Evolutionary conservation across 179 eudicot genomes (phyloP), one percentile per base, ranked within the genome.

Genomic region (Monotropa hypopitys): DNA sequence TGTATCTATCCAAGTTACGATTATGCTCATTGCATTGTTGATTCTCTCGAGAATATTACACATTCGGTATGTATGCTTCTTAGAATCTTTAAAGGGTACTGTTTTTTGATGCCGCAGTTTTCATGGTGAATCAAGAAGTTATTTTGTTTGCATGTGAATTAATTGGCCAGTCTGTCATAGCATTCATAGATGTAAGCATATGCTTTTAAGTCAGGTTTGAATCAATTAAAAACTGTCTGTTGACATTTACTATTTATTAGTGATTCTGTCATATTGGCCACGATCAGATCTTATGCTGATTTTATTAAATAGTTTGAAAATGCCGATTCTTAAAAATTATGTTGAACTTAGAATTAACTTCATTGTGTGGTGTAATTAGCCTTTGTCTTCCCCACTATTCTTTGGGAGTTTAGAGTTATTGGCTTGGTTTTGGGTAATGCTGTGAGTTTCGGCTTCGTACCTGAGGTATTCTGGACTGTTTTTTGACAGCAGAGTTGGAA

Each of bases 1-100:
- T 95, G 97, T 76, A 90, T 94, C 74, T 94, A 94, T 79, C 99
- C 97, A 65, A 95, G 97, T 84, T 95, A 95, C 77, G 99, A 95
- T 82, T 93, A 82, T 76, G 87, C 97, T 53, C 99, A 95, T 78
- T 95, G 98, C 82, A 88, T 81, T 76, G 99, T 95, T 40, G 98
- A 95, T 88, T 95, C 99, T 80, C 91, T 95, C 40, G 99, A 95
- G 83, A 87, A 95, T 79, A 81, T 93, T 59, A 95, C 98, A 70
- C 99, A 95, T 80, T 95, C 98, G 81, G 99, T 93, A 84, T 50
- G 96, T 87, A 11, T 21, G 0, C 15, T 67, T 18, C 50, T 1
- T 26, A 15, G 54, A 40, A 42, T 40, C 56, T 38, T 47, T 6
- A 33, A 51, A 26, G 10, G 33, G 16, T 38, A 47, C 38, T 42